These are phyloP conservation scores for Letharia columbiana DNA, from an alignment of 495 filamentous ascomycete species.

Conservation along the genomic window DNA sequence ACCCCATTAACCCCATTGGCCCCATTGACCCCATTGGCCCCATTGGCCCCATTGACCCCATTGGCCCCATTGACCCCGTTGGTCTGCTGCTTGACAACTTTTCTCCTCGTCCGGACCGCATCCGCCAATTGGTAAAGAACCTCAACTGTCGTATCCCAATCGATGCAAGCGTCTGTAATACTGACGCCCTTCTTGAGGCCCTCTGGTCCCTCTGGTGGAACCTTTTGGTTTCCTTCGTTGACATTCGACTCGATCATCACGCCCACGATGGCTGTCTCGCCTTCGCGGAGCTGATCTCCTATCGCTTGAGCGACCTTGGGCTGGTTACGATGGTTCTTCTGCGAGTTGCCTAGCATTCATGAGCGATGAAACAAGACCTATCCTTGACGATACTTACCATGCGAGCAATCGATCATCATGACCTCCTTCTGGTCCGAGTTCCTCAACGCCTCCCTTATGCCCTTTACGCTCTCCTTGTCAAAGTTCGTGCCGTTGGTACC, in stretches of 20 bases:
- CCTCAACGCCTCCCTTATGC: slow-evolving; percentile 59
- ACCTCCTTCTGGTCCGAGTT: slow-evolving; percentile 59
- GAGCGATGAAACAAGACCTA: neutral
- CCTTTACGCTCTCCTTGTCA: slow-evolving; percentile 72
- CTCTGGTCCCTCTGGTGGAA: slow-evolving; percentile 77
- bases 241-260: slow-evolving; percentile 99
- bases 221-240: slow-evolving; percentile 89
- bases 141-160: slow-evolving; percentile 83
- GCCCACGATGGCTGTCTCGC: slow-evolving; percentile 86
- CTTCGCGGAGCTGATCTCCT: slow-evolving; percentile 73
- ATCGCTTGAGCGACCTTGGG: slow-evolving; percentile 82
- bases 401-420: slow-evolving; percentile 97
- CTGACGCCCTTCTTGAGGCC: slow-evolving; percentile 91
- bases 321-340: slow-evolving; percentile 95
- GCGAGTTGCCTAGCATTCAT: slow-evolving; percentile 60
- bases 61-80: slow-evolving; percentile 3
- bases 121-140: slow-evolving; percentile 72
- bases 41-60: too few relatives aligned
- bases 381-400: slow-evolving; percentile 37
- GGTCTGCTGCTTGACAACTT: slow-evolving; percentile 28
- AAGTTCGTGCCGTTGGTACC: slow-evolving; percentile 93
- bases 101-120: slow-evolving; percentile 63
- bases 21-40: too few relatives aligned
- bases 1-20: too few relatives aligned
- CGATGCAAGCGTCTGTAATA: slow-evolving; percentile 97